A percentile compares a stretch with the other conserved stretches of the same genome.
Conservation (phyloP, 2,329 filamentous ascomycete genomes). For the Fusarium paranaense region DNA sequence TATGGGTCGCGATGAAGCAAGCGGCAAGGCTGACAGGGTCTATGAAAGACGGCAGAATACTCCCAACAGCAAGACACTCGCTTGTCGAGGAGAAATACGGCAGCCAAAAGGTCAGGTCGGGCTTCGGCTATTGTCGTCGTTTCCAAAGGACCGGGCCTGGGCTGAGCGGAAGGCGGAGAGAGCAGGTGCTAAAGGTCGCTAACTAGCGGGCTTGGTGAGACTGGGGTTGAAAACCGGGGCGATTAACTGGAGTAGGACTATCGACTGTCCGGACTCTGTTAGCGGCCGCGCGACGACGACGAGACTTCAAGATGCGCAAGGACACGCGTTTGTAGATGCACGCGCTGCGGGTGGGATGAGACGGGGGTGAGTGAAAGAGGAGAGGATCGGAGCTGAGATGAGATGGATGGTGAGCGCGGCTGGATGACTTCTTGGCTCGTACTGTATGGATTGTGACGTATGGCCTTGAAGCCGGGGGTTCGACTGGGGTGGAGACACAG, state of each 20-base stretch:
- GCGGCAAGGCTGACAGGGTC: not conserved
- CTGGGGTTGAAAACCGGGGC: slow-evolving; percentile 40
- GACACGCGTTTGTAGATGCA: not conserved
- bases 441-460: slow-evolving; percentile 6
- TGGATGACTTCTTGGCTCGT: not conserved
- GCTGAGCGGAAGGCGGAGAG: slow-evolving; percentile 29
- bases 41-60: not conserved
- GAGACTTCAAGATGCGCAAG: not conserved
- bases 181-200: slow-evolving; percentile 18
- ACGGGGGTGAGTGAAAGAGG: not conserved
- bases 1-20: not conserved
- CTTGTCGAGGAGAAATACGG: not conserved
- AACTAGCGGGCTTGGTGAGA: slow-evolving; percentile 22
- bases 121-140: slow-evolving; percentile 22
- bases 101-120: not conserved
- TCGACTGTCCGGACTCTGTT: slow-evolving; percentile 4
- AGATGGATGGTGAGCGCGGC: not conserved
- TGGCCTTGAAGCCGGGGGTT: not conserved
- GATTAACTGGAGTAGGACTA: slow-evolving; percentile 2
- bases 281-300: slow-evolving; percentile 3
- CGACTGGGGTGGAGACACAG: not conserved
- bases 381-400: slow-evolving; percentile 10
- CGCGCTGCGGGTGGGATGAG: not conserved
- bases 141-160: slow-evolving; percentile 11
- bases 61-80: not conserved